phyloP scores from a whole-genome alignment of 2,329 filamentous ascomycete species.

The Ophiocordyceps unilateralis region DNA sequence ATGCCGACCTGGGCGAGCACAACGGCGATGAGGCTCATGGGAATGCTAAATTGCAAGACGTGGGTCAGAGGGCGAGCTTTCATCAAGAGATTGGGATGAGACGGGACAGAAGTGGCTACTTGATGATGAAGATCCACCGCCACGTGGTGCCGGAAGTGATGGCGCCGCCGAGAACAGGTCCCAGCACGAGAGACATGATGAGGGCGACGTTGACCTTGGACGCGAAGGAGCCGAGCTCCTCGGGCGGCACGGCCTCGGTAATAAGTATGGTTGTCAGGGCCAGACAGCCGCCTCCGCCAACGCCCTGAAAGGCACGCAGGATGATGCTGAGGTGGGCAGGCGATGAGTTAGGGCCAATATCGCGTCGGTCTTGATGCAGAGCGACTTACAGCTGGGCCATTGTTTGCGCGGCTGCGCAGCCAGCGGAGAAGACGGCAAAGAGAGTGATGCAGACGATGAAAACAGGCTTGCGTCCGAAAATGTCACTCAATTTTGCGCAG shows the following conservation, averaged over 20 bases:
- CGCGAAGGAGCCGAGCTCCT: constrained; percentile 14
- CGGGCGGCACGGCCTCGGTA: constrained; percentile 25
- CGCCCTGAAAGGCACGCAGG: constrained; percentile 29
- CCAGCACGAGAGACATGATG: constrained; percentile 28
- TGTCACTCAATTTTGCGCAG: constrained; percentile 25
- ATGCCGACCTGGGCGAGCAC: neutral
- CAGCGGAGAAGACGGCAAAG: constrained; percentile 24
- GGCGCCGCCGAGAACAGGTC: constrained; percentile 30
- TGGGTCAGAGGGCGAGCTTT: neutral
- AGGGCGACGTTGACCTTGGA: constrained; percentile 14
- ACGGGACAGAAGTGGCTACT: constrained; percentile 7
- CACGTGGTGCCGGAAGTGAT: constrained; percentile 25
- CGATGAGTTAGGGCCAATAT: neutral
- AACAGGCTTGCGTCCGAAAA: constrained; percentile 11
- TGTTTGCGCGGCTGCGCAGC: constrained; percentile 20
- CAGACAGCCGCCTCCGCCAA: constrained; percentile 34
- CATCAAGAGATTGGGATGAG: no score
- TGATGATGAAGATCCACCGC: constrained; percentile 34
- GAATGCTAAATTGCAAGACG: constrained; percentile 9
- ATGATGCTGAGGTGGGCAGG: constrained; percentile 17
- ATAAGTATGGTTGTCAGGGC: constrained; percentile 28
- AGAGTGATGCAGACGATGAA: constrained; percentile 12
- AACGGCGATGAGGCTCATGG: neutral
- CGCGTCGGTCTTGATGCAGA: neutral
- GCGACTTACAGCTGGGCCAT: constrained; percentile 20